These are phyloP conservation scores for Pestalotiopsis sp. DNA, from an alignment of 2,329 filamentous ascomycete species.

Conservation along the genomic window DNA sequence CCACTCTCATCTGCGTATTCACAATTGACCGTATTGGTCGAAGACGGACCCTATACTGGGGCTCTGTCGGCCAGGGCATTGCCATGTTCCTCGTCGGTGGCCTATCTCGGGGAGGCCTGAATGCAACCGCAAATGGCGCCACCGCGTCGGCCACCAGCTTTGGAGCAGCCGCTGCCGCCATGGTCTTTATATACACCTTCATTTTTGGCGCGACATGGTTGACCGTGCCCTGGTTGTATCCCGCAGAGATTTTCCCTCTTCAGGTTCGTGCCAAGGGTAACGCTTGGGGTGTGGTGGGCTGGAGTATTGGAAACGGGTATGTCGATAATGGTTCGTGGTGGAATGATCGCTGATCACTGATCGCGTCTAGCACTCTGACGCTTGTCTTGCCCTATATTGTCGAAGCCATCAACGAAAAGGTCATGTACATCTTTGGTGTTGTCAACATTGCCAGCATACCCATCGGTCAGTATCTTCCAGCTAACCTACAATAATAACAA, in stretches of 20 bases:
- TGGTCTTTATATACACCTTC: constrained; percentile 70
- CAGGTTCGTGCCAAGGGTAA: constrained; percentile 74
- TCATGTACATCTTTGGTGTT: constrained; percentile 72
- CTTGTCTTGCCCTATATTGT: constrained; percentile 28
- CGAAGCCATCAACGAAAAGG: constrained; percentile 64
- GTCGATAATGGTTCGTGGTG: neutral
- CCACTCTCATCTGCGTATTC: constrained; percentile 69
- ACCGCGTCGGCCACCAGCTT: constrained; percentile 48
- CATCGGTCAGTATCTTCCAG: constrained; percentile 34
- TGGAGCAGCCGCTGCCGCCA: constrained; percentile 66
- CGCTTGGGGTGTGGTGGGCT: constrained; percentile 75
- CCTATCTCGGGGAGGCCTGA: constrained; percentile 56
- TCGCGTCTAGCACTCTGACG: constrained; percentile 27
- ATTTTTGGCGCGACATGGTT: constrained; percentile 68
- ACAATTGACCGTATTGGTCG: constrained; percentile 70
- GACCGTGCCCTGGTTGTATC: constrained; percentile 50
- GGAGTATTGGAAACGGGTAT: constrained; percentile 75
- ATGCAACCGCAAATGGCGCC: constrained; percentile 46
- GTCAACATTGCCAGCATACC: constrained; percentile 67
- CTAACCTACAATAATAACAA: neutral
- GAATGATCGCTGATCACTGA: neutral
- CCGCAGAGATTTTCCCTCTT: constrained; percentile 72
- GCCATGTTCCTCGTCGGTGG: constrained; percentile 69
- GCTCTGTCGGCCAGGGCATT: constrained; percentile 63
- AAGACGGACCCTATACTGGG: constrained; percentile 71